A percentile compares a stretch with the other conserved stretches of the same genome.
phyloP scores from a whole-genome alignment of 306 rosid genomes.

The Medicago truncatula region DNA sequence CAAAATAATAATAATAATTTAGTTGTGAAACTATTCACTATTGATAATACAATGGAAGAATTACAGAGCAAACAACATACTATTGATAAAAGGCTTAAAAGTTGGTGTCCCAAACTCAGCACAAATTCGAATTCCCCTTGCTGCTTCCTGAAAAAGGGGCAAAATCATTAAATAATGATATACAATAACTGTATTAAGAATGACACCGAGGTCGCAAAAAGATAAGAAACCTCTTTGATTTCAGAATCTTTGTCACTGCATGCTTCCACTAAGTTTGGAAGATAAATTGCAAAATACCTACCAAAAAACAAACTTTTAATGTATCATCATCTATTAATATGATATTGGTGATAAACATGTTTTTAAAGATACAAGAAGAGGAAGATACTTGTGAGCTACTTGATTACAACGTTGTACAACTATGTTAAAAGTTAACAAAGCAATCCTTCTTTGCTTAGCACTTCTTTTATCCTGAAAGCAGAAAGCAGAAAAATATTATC shows the following conservation, averaged over 20 bases:
- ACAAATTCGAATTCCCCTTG: constrained; percentile 49
- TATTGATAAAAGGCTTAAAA: constrained; percentile 49
- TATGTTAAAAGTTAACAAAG: constrained; percentile 41
- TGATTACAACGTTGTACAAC: constrained; percentile 45
- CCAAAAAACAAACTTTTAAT: constrained; percentile 9
- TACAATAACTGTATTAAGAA: constrained; percentile 1
- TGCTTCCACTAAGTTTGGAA: constrained; percentile 46
- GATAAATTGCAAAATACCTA: constrained; percentile 43
- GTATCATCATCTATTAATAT: neutral
- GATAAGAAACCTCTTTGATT: constrained; percentile 47
- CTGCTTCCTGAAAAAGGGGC: constrained; percentile 49
- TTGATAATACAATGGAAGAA: neutral
- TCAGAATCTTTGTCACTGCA: constrained; percentile 45
- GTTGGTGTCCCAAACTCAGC: constrained; percentile 51
- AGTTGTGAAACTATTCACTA: constrained; percentile 26
- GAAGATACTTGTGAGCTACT: constrained; percentile 44
- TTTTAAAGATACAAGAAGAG: constrained; percentile 21
- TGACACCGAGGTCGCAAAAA: constrained; percentile 22
- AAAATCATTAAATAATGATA: neutral
- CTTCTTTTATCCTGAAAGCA: constrained; percentile 44
- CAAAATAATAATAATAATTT: neutral
- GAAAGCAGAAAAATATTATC: constrained; percentile 35
- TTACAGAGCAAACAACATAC: constrained; percentile 36
- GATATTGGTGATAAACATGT: constrained; percentile 14
- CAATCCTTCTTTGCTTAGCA: constrained; percentile 45